A percentile compares a stretch with the other conserved stretches of the same genome.
Evolutionary conservation across 768 basidiomycete genomes (phyloP).

Genomic region (Heimioporus sp.): DNA sequence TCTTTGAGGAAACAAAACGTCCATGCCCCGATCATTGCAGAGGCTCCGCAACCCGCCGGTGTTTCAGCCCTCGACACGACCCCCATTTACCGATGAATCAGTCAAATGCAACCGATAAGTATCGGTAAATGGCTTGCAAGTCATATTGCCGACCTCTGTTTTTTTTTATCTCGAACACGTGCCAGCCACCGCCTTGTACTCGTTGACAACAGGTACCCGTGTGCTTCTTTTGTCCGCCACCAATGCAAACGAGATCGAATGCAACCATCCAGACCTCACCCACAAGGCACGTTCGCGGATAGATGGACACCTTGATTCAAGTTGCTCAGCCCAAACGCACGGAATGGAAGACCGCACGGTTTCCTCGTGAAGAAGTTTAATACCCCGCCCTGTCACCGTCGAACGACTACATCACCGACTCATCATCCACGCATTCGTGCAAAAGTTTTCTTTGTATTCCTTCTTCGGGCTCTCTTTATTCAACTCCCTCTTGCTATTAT

Average conservation of each 20-base stretch:
- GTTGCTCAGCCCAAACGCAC: background rate
- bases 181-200: background rate
- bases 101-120: no score
- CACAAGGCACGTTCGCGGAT: constrained; percentile 3
- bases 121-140: no score
- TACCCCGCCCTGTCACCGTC: constrained; percentile 16
- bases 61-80: no score
- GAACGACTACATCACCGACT: background rate
- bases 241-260: background rate
- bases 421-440: constrained; percentile 1
- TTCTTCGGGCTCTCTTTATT: background rate
- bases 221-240: background rate
- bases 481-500: background rate
- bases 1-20: no score
- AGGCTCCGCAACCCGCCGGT: no score
- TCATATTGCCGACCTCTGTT: no score
- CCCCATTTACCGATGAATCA: no score
- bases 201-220: background rate
- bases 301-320: background rate
- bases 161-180: background rate
- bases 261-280: constrained; percentile 1
- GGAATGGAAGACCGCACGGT: constrained; percentile 11
- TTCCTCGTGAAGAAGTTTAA: constrained; percentile 18
- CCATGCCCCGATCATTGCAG: no score
- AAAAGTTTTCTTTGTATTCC: background rate